Conservation (phyloP, 2,329 filamentous ascomycete genomes). For the Fusarium oxysporum region DNA sequence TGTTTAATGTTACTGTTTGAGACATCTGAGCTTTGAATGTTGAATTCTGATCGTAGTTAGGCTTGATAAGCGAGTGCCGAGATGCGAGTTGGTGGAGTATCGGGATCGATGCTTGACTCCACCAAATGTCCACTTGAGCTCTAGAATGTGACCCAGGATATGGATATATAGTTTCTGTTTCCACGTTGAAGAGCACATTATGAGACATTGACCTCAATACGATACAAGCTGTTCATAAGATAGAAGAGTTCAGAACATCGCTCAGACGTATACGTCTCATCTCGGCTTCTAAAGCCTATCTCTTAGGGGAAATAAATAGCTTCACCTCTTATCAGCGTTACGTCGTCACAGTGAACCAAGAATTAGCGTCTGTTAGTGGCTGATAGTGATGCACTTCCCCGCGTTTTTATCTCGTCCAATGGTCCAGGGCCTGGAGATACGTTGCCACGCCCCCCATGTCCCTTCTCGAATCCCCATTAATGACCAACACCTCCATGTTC, state of each 20-base stretch:
- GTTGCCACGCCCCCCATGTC: conserved; percentile 23
- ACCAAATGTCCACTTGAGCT: background rate
- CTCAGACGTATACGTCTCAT: background rate
- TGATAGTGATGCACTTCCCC: conserved; percentile 40
- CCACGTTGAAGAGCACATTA: background rate
- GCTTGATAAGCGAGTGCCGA: conserved; percentile 2
- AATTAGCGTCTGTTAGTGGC: conserved; percentile 23
- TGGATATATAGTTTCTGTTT: background rate
- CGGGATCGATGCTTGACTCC: background rate
- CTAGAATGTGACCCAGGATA: background rate
- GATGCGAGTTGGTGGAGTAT: conserved; percentile 2
- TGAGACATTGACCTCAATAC: background rate
- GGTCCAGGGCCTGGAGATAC: conserved; percentile 9
- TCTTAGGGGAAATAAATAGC: background rate
- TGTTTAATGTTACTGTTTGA: background rate
- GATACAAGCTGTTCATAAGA: background rate
- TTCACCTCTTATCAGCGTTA: conserved; percentile 29
- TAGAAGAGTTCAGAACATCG: background rate
- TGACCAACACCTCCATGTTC: background rate
- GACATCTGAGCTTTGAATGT: background rate
- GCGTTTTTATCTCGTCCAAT: conserved; percentile 38
- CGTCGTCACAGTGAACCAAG: background rate
- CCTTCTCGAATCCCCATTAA: background rate
- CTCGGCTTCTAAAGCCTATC: conserved; percentile 20
- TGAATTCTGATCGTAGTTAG: background rate